Percentiles rank a stretch among this genome's conserved stretches.
Evolutionary conservation across 192 early-diverging fungal species (phyloP).

Genomic region (Mortierella antarctica): DNA sequence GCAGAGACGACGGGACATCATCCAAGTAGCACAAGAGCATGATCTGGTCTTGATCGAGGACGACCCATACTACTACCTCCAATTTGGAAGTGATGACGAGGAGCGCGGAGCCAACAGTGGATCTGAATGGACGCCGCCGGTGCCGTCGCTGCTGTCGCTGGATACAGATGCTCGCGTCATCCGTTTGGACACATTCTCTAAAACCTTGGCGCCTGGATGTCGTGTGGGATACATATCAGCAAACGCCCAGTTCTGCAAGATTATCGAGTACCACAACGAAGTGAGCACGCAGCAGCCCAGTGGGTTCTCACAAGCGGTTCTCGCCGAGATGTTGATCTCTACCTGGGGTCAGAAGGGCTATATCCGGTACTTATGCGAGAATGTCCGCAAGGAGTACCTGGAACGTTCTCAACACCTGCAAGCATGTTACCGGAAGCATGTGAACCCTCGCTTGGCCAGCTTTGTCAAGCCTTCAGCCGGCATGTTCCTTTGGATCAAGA

Average conservation of each 20-base stretch:
- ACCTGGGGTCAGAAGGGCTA: conserved; percentile 83
- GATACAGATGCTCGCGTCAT: conserved; percentile 87
- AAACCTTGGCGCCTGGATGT: conserved; percentile 84
- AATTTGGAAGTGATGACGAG: conserved; percentile 52
- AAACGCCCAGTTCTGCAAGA: conserved; percentile 69
- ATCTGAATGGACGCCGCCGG: conserved; percentile 22
- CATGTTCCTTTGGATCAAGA: conserved; percentile 90
- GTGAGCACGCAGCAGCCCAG: conserved; percentile 84
- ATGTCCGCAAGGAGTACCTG: conserved; percentile 76
- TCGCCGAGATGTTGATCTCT: conserved; percentile 70
- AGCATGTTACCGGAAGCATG: conserved; percentile 60
- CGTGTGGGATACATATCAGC: conserved; percentile 79
- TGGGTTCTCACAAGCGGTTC: conserved; percentile 79
- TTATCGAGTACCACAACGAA: conserved; percentile 82
- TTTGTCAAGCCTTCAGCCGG: conserved; percentile 71
- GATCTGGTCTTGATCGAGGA: conserved; percentile 88
- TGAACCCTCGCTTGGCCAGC: conserved; percentile 61
- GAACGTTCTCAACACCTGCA: conserved; percentile 76
- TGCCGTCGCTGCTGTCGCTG: conserved; percentile 83
- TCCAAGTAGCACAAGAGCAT: conserved; percentile 75
- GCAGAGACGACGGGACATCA: conserved; percentile 77
- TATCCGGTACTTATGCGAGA: conserved; percentile 65
- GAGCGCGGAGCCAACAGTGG: too few species aligned
- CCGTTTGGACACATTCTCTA: conserved; percentile 90
- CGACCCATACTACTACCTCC: conserved; percentile 93